Base-by-base conservation (phyloP, 345 rosid genomes). In the Syzygium jambos region DNA sequence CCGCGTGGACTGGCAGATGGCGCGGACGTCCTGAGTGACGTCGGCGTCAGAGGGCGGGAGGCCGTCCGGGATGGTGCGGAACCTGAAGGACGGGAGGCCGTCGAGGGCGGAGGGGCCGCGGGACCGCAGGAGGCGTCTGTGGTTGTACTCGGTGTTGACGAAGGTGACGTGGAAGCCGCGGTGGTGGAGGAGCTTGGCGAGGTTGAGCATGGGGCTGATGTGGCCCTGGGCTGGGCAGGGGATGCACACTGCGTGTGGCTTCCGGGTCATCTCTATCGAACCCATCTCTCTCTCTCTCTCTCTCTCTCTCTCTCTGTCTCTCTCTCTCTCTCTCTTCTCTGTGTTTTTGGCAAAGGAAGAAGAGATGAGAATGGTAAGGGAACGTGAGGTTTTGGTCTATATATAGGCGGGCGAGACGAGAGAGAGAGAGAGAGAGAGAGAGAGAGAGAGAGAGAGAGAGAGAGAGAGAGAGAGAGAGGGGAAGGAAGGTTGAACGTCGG, bases 151-250 rank as follows among this genome's bases (percentile, higher is more conserved):
- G 6, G 93, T 85, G 89, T 94, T 92, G 54, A 94, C 95, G 43
- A 94, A 94, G 87, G 95, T 93, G 87, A 94, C 77, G 83, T 92
- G 92, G 85, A 92, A 93, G 82, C 93, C 91, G 12, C 86, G 78
- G 84, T 77, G 90, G 84, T 94, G 93, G 30, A 94, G 94, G 54
- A 94, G 85, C 86, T 94, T 93, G n/a, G 95, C 95, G 12, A 93
- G 77, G 86, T 90, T 90, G 4, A 93, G 88, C 95, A 93, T 92
- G 34, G 95, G 94, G 65, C 88, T 93, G 54, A 94, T 89, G 90
- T 94, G 95, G 73, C 95, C 94, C 87, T 94, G 95, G 43, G 94
- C 94, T 27, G 95, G 95, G 87, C 19, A 93, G 1, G 95, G 95
- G 46, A 94, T 38, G 82, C 95, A 94, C 29, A 94, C 94, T 3